Evolutionary conservation across 148 eudicot species (phyloP), one percentile per base, ranked within the genome.

Genomic region (Persicaria tinctoria): DNA sequence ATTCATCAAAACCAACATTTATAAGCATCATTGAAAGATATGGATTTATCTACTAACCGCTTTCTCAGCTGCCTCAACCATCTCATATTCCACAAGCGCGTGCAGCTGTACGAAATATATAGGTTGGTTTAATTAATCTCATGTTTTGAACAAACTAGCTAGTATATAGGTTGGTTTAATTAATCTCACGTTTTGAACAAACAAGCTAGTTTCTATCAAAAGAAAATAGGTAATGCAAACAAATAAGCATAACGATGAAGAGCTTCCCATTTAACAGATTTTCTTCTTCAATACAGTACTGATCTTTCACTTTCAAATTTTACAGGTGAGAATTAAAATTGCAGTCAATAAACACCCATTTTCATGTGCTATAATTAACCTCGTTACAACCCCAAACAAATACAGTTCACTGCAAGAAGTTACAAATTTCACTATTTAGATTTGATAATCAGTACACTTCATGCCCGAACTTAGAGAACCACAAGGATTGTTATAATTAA

Each of bases 1-100:
- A 46, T 46, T 41, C 51, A 59, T 55, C 18, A 41, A 50, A 69
- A 11, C 66, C 51, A 3, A 55, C 17, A 32, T 20, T 5, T 16
- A 27, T 32, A 55, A 60, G 27, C 64, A 72, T 23, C 16, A 73
- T 10, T 60, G 46, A 51, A 55, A 23, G 51, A 17, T 48, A n/a
- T 3, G 38, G 63, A 70, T 44, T 4, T 51, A 76, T 74, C 66
- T 59, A 86, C 96, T 83, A 73, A 95, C 98, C 76, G 98, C 93
- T 87, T 90, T 90, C 91, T 95, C 96, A 74, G 98, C 98, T 70
- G 92, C 93, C 82, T 90, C 96, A 80, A 86, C 84, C 60, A 93
- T 82, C 68, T 95, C 91, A 54, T 90, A 95, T 80, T 95, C 97
- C 72, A 95, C 86, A 71, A 89, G 83, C 60, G 91, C 96, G 81